Base-by-base conservation (phyloP, 306 rosid genomes). In the Dryas alaskensis region DNA sequence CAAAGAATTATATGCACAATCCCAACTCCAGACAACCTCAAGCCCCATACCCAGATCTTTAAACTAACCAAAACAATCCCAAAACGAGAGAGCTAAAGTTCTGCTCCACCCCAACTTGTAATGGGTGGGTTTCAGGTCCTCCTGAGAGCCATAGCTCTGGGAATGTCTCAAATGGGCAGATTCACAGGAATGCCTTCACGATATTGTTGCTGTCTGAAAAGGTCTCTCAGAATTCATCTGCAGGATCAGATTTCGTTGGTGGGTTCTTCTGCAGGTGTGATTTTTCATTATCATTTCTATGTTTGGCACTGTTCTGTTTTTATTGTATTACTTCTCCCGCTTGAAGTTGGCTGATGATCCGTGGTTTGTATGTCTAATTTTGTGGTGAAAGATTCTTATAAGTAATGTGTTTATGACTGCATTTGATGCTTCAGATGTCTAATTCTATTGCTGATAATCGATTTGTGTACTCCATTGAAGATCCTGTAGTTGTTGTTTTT, bases 211-310 rank as follows among this genome's bases (percentile, higher is more conserved):
- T 62, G 85, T 88, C 76, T 86, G 70, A 76, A 31, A 79, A 82
- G 84, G 87, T 80, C 69, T 74, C 66, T 55, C 47, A 60, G 44
- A n/a, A 67, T 62, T 75, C 80, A 22, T 80, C 87, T n/a, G 67
- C 78, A 40, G 39, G 52, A 67, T 9, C 75, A 52, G 62, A 83
- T 86, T 43, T 25, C 83, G 22, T 62, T 87, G 83, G 66, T 89
- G 14, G 89, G 91, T 68, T 87, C 92, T 73, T 86, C 93, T 22
- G 89, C 96, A 72, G 93, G 93, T 92, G 76, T 52, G 40, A 12
- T 71, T 70, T 6, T 64, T 4, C 37, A 25, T 2, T 48, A 8
- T 52, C n/a, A 8, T 51, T 14, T 48, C 27, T 25, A 57, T 17
- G 7, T 67, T 43, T 67, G 42, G 52, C 42, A 25, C 69, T 16